phyloP scores from a whole-genome alignment of 1,284 basidiomycete genomes.

The Peniophora sp. region DNA sequence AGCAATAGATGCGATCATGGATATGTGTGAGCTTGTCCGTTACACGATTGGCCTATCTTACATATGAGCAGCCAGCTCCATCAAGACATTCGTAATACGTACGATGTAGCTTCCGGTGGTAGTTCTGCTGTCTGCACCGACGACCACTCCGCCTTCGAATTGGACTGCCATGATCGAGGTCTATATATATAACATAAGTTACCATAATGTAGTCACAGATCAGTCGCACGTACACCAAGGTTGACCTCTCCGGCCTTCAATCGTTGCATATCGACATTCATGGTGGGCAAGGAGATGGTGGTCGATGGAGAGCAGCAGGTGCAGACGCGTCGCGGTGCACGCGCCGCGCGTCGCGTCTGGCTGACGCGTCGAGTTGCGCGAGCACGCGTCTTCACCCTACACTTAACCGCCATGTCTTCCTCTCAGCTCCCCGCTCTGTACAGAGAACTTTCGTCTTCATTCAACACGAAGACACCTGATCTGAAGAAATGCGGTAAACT shows the following conservation, averaged over 20 bases:
- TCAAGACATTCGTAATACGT: conserved; percentile 18
- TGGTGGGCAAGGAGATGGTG: conserved; percentile 20
- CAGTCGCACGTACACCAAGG: conserved; percentile 67
- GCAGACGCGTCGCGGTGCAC: conserved; percentile 17
- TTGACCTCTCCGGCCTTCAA: conserved; percentile 92
- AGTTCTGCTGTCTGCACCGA: conserved; percentile 96
- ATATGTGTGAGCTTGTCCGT: conserved; percentile 98
- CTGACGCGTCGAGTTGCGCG: background rate
- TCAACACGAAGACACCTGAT: conserved; percentile 54
- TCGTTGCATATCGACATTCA: conserved; percentile 71
- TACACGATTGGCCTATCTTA: conserved; percentile 83
- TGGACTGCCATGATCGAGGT: conserved; percentile 99
- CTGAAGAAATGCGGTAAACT: conserved; percentile 55
- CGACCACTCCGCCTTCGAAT: conserved; percentile 90
- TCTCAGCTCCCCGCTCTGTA: conserved; percentile 54
- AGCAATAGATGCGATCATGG: conserved; percentile 98
- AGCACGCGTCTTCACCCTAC: background rate
- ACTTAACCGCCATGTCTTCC: conserved; percentile 33
- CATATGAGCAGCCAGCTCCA: background rate
- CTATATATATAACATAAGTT: conserved; percentile 27
- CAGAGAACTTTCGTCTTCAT: conserved; percentile 53
- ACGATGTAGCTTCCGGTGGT: conserved; percentile 97
- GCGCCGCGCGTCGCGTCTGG: background rate
- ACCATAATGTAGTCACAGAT: background rate
- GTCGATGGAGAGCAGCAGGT: conserved; percentile 12